Percentiles rank a stretch among this genome's conserved stretches.
Evolutionary conservation across 2,329 filamentous ascomycete species (phyloP).

Genomic region (Erysiphe pulchra): DNA sequence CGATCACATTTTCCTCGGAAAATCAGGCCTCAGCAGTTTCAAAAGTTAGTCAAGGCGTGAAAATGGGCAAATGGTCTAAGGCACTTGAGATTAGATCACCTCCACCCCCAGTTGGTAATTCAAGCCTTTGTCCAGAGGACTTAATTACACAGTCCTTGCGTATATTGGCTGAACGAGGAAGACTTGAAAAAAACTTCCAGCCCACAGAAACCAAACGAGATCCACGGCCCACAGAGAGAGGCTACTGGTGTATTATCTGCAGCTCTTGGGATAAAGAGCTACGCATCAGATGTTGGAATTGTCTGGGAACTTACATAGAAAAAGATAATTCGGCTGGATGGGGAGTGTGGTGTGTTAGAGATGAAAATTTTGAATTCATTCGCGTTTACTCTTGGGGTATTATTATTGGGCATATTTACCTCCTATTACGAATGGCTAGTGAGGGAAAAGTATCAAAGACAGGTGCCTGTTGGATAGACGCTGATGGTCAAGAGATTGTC

Average conservation of each 20-base stretch:
- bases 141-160: constrained; percentile 30
- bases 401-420: constrained; percentile 43
- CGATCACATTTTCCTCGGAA: no score
- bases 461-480: constrained; percentile 40
- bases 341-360: constrained; percentile 33
- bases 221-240: constrained; percentile 38
- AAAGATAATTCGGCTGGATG: constrained; percentile 32
- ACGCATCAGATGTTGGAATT: constrained; percentile 32
- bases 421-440: constrained; percentile 50
- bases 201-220: constrained; percentile 23
- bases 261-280: constrained; percentile 23
- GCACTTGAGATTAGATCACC: constrained; percentile 26
- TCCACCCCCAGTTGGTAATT: constrained; percentile 23
- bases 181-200: constrained; percentile 25
- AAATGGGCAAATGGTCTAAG: not conserved
- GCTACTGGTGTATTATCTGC: constrained; percentile 48
- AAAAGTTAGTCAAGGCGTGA: no score
- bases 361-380: constrained; percentile 19
- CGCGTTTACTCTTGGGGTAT: constrained; percentile 59
- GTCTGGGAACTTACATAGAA: constrained; percentile 31
- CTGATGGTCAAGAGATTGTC: constrained; percentile 27
- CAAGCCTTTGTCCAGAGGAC: constrained; percentile 18
- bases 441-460: constrained; percentile 31
- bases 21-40: no score
- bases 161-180: constrained; percentile 25